Percentiles rank a stretch among this genome's conserved stretches.
phyloP scores from a whole-genome alignment of 306 rosid species.

The Corylus heterophylla region DNA sequence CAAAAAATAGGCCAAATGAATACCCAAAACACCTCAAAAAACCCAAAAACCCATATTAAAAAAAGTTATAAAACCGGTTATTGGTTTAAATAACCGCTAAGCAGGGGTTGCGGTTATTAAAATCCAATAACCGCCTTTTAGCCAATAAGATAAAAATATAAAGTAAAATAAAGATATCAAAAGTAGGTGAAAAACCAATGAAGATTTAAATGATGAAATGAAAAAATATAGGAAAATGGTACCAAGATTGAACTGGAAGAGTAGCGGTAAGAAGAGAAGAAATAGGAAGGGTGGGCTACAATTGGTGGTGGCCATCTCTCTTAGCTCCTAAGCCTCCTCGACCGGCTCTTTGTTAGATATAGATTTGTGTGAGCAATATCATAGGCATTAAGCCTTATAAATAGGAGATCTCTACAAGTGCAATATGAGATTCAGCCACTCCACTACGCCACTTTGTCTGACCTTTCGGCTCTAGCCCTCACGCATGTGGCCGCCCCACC shows the following conservation, averaged over 20 bases:
- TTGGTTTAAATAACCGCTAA: too few species aligned
- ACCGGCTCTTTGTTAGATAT: neutral
- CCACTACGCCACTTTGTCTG: slow-evolving; percentile 61
- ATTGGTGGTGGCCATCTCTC: slow-evolving; percentile 37
- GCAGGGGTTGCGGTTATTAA: too few species aligned
- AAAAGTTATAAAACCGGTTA: too few species aligned
- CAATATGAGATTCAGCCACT: slow-evolving; percentile 12
- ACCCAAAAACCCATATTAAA: too few species aligned
- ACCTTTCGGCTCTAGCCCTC: slow-evolving; percentile 25
- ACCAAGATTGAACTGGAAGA: slow-evolving; percentile 50
- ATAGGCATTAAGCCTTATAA: slow-evolving; percentile 29
- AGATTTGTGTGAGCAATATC: neutral
- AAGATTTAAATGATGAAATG: neutral
- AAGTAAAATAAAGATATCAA: too few species aligned
- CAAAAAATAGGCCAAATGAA: too few species aligned
- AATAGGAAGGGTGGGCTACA: slow-evolving; percentile 22
- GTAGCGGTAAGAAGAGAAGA: slow-evolving; percentile 29
- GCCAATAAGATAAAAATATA: too few species aligned
- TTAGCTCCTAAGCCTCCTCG: neutral
- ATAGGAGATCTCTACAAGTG: slow-evolving; percentile 11
- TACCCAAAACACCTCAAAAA: too few species aligned
- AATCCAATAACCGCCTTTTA: too few species aligned
- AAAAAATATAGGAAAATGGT: neutral
- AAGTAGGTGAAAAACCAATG: too few species aligned
- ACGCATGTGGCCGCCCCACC: slow-evolving; percentile 34